Evolutionary conservation across 2,329 filamentous ascomycete species (phyloP).

Genomic region (Arachnomyces sp.): DNA sequence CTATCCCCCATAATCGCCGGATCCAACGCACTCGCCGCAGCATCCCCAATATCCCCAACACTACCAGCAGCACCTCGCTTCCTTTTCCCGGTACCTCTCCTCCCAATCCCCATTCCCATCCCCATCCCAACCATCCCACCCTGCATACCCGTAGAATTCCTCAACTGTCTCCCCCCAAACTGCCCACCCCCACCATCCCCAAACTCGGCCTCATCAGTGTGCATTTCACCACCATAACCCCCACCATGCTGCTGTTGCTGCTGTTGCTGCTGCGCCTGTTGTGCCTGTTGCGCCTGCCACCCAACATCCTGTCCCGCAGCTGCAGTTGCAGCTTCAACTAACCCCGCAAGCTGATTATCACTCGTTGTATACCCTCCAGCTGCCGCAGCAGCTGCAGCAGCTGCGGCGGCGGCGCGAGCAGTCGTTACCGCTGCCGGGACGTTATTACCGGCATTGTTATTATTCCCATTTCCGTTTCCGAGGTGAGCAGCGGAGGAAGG

Average conservation of each 20-base stretch:
- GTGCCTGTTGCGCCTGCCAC: too few species aligned
- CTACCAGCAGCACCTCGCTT: not conserved
- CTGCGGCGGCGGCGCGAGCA: conserved; percentile 2
- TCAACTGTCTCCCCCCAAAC: conserved; percentile 3
- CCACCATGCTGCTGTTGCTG: conserved; percentile 32
- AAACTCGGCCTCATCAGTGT: conserved; percentile 34
- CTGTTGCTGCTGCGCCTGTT: conserved; percentile 39
- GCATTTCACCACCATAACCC: conserved; percentile 29
- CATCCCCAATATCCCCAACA: conserved; percentile 2
- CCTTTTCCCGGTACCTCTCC: not conserved
- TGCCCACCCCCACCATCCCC: conserved; percentile 15
- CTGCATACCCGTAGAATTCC: conserved; percentile 23
- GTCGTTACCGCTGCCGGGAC: not conserved
- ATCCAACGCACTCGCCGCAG: conserved; percentile 1
- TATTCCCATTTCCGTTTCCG: too few species aligned
- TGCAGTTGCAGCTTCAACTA: conserved; percentile 41
- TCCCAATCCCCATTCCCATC: not conserved
- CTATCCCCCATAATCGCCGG: not conserved
- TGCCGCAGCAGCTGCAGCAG: conserved; percentile 1
- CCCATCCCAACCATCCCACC: not conserved
- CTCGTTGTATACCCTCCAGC: conserved; percentile 12
- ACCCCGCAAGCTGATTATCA: conserved; percentile 38
- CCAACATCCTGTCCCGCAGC: conserved; percentile 26
- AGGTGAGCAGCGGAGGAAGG: too few species aligned
- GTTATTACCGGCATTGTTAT: not conserved